Conservation (phyloP, 2,329 filamentous ascomycete species). For the Paracoccidioides brasiliensis region DNA sequence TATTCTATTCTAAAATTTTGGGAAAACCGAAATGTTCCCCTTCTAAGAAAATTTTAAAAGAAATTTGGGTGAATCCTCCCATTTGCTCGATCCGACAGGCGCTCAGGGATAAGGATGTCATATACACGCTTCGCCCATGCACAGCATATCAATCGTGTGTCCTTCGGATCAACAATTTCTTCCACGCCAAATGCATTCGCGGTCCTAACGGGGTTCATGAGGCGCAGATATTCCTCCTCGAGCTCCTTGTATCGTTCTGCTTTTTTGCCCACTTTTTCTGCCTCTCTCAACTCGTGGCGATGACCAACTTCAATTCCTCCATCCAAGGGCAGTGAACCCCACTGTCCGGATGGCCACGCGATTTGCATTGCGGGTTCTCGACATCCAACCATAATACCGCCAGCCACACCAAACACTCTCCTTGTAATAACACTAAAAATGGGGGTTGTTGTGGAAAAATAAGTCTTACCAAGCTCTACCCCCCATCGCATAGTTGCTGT, state of each 20-base stretch:
- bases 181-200: constrained; percentile 52
- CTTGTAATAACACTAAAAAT: constrained; percentile 52
- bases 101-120: constrained; percentile 37
- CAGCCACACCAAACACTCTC: constrained; percentile 50
- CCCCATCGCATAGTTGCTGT: constrained; percentile 53
- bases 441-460: constrained; percentile 49
- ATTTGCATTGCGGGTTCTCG: constrained; percentile 48
- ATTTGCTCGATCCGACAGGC: constrained; percentile 31
- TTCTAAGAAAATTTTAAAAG: constrained; percentile 11
- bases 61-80: constrained; percentile 34
- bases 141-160: constrained; percentile 42
- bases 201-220: constrained; percentile 53
- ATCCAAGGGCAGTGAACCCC: constrained; percentile 49
- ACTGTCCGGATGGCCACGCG: constrained; percentile 51
- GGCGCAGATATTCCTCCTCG: constrained; percentile 45
- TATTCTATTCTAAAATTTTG: not conserved
- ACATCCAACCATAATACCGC: constrained; percentile 50
- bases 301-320: constrained; percentile 54
- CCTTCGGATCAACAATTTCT: constrained; percentile 51
- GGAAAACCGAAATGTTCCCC: not conserved
- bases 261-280: constrained; percentile 38
- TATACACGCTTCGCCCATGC: constrained; percentile 47
- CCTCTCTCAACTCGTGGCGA: constrained; percentile 45
- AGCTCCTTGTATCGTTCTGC: constrained; percentile 43
- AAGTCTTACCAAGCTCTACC: constrained; percentile 46